Evolutionary conservation across 2,329 filamentous ascomycete genomes (phyloP).

Genomic region (Epichloe scottii): DNA sequence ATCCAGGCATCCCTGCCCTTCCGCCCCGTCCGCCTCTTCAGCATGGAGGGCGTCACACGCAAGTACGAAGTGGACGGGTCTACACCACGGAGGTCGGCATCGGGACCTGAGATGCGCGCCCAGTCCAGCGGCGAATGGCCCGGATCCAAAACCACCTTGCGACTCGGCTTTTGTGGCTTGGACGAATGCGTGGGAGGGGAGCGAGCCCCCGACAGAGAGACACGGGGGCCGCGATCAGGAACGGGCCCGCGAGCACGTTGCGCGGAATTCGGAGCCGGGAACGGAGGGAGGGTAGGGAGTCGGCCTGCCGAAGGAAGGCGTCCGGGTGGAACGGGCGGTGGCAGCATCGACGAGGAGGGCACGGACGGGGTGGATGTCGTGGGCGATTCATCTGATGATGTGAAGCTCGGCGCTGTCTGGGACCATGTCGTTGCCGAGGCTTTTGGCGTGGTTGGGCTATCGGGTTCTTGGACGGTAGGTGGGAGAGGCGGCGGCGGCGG

Average conservation of each 20-base stretch:
- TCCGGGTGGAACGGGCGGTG: conserved; percentile 16
- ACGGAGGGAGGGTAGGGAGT: conserved; percentile 26
- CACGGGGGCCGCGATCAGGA: conserved; percentile 26
- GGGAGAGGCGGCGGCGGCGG: conserved; percentile 26
- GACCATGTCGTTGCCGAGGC: conserved; percentile 19
- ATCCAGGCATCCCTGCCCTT: conserved; percentile 86
- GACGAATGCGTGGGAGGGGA: conserved; percentile 42
- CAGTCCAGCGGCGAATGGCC: conserved; percentile 94
- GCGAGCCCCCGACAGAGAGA: conserved; percentile 30
- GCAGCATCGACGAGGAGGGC: conserved; percentile 14
- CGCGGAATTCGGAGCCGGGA: conserved; percentile 39
- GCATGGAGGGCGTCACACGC: conserved; percentile 69
- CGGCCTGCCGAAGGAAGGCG: conserved; percentile 18
- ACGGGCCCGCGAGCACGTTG: conserved; percentile 33
- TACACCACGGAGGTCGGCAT: conserved; percentile 54
- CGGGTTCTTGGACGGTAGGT: conserved; percentile 16
- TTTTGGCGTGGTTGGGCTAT: conserved; percentile 40
- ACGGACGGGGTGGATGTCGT: conserved; percentile 4
- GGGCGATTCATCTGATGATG: conserved; percentile 19
- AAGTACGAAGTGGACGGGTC: conserved; percentile 40
- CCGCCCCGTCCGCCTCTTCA: conserved; percentile 68
- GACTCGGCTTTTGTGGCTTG: conserved; percentile 42
- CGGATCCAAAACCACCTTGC: conserved; percentile 71
- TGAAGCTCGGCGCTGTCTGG: conserved; percentile 31
- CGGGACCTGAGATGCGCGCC: conserved; percentile 62